phyloP scores from a whole-genome alignment of 768 basidiomycete species.

The Termitomyces sp. region DNA sequence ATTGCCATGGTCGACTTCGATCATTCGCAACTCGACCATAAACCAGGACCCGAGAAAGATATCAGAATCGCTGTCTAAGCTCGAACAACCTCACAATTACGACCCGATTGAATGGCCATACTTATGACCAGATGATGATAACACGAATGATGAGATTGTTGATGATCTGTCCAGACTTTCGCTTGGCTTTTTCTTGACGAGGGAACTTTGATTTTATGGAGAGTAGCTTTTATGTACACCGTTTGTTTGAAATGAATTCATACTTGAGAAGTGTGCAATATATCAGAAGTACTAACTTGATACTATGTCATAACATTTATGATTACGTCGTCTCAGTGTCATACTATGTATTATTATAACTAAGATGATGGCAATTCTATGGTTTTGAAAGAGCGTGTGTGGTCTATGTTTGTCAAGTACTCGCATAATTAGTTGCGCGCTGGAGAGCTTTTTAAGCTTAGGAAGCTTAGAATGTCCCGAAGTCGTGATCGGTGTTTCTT shows the following conservation, averaged over 20 bases:
- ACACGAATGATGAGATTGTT: neutral
- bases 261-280: neutral
- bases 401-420: neutral
- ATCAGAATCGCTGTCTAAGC: neutral
- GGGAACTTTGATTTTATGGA: neutral
- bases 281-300: too few species aligned
- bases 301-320: too few species aligned
- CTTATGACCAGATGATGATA: neutral
- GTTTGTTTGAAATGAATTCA: neutral
- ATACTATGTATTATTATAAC: neutral
- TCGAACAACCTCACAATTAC: neutral
- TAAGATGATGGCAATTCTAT: neutral
- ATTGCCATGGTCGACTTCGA: conserved; percentile 7
- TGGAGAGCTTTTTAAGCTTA: neutral
- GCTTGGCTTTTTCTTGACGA: too few species aligned
- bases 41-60: neutral
- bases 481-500: neutral
- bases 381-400: neutral
- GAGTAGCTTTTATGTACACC: too few species aligned
- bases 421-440: neutral
- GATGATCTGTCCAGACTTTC: too few species aligned
- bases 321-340: too few species aligned
- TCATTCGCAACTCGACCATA: neutral
- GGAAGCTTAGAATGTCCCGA: neutral
- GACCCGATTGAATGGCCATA: neutral